These are phyloP conservation scores for Thermochaetoides dissita DNA, from an alignment of 2,329 filamentous ascomycete species.

Conservation along the genomic window DNA sequence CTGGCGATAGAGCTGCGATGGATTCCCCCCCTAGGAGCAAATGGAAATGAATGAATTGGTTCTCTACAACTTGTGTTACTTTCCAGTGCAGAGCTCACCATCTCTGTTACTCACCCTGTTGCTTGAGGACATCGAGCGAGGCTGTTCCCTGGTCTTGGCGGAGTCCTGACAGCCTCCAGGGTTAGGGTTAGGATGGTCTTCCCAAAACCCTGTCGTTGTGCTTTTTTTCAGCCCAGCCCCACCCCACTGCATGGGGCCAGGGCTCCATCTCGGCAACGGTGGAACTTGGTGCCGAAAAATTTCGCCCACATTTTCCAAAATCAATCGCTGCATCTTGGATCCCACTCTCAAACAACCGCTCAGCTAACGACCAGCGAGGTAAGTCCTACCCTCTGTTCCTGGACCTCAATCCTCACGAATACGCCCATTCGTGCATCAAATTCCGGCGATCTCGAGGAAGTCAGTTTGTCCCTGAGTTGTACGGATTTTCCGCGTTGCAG, in stretches of 20 bases:
- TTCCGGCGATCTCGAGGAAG: not conserved
- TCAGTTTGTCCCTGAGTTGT: not conserved
- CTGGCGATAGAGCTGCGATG: not conserved
- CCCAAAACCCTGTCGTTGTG: no score
- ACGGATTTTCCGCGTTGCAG: not conserved
- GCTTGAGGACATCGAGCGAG: no score
- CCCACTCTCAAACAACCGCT: conserved; percentile 11
- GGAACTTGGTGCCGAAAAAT: conserved; percentile 14
- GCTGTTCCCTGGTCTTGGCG: no score
- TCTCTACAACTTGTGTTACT: no score
- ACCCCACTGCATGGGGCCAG: not conserved
- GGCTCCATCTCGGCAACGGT: conserved; percentile 11
- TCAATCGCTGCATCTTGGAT: conserved; percentile 8
- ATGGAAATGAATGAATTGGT: no score
- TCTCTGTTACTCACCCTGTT: no score
- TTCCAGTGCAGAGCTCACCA: no score
- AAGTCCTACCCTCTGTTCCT: conserved; percentile 7
- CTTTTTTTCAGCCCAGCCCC: no score
- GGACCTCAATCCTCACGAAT: conserved; percentile 1
- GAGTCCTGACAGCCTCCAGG: no score
- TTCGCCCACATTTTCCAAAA: conserved; percentile 19
- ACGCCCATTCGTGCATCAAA: not conserved
- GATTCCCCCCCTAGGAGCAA: not conserved
- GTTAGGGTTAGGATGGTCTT: no score
- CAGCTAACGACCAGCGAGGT: conserved; percentile 17